Conservation (phyloP, 495 filamentous ascomycete genomes). For the Tuber brumale region DNA sequence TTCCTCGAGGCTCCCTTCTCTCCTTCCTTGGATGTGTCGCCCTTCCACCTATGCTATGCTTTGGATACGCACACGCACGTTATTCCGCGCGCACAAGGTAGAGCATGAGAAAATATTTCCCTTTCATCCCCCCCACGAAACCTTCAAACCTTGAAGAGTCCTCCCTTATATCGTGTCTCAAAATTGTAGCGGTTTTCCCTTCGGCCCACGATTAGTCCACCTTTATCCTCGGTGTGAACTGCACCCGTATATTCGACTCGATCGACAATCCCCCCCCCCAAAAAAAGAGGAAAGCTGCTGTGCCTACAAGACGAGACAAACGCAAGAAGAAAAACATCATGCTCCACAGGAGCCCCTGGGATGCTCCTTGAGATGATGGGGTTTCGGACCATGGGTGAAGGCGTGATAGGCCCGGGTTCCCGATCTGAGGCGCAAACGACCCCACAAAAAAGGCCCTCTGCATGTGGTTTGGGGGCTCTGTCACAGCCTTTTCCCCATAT, state of each 20-base stretch:
- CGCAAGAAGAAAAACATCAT: neutral
- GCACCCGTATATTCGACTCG: neutral
- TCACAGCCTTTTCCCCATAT: neutral
- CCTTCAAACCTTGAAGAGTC: neutral
- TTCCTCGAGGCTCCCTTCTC: neutral
- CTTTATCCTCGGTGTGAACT: neutral
- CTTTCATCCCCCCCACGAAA: neutral
- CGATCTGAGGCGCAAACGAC: conserved; percentile 27
- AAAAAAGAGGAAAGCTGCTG: neutral
- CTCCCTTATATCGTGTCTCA: neutral
- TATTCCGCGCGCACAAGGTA: neutral
- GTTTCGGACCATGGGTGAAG: conserved; percentile 35
- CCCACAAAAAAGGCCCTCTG: conserved; percentile 10
- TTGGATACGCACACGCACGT: neutral
- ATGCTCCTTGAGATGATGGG: conserved; percentile 19
- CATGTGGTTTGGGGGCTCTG: conserved; percentile 5
- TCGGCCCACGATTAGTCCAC: neutral
- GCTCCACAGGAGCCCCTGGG: conserved; percentile 12
- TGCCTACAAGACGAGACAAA: neutral
- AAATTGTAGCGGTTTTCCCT: neutral
- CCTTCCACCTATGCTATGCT: neutral
- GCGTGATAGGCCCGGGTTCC: conserved; percentile 34
- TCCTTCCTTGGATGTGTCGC: neutral
- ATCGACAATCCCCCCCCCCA: neutral
- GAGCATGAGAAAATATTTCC: neutral